phyloP scores from a whole-genome alignment of 2,329 filamentous ascomycete species.

The Fusarium euwallaceae region DNA sequence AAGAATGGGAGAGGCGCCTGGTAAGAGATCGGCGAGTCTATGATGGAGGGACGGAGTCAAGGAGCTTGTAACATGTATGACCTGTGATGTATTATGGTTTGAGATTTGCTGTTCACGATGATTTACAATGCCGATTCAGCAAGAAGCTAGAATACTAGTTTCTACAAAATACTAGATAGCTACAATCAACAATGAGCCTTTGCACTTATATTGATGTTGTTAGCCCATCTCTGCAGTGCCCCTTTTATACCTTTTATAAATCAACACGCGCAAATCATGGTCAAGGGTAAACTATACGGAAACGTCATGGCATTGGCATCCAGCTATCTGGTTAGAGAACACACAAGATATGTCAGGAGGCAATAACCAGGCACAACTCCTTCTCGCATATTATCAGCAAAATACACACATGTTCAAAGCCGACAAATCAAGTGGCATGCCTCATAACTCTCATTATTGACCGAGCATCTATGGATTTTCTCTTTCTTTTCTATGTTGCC shows the following conservation, averaged over 20 bases:
- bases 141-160: neutral
- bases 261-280: neutral
- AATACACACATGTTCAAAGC: slow-evolving; percentile 6
- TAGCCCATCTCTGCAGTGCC: neutral
- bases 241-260: neutral
- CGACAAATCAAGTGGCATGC: neutral
- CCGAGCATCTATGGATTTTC: neutral
- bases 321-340: neutral
- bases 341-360: too few species aligned
- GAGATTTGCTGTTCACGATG: slow-evolving; percentile 18
- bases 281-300: neutral
- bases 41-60: slow-evolving; percentile 10
- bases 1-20: slow-evolving; percentile 42
- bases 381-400: neutral
- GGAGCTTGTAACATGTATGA: neutral
- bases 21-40: slow-evolving; percentile 44
- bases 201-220: neutral
- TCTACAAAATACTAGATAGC: neutral
- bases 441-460: neutral
- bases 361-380: neutral
- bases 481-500: slow-evolving; percentile 24
- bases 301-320: neutral
- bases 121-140: slow-evolving; percentile 5
- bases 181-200: neutral
- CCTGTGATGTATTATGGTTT: slow-evolving; percentile 19